phyloP scores from a whole-genome alignment of 768 basidiomycete species.

The Leccinum barrowsii region DNA sequence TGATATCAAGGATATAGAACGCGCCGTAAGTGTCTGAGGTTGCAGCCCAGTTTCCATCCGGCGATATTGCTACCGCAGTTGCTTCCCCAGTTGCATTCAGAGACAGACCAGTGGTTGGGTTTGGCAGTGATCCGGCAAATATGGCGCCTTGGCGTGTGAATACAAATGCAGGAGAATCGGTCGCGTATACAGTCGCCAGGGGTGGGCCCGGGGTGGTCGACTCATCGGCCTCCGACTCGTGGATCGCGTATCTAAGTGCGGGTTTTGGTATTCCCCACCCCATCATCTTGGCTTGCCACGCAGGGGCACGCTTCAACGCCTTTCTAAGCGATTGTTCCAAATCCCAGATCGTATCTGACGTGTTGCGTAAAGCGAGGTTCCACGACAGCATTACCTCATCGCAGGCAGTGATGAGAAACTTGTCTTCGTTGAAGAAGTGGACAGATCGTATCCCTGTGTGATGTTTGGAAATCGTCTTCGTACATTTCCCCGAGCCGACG shows the following conservation, averaged over 20 bases:
- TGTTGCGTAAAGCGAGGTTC: slow-evolving; percentile 4
- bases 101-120: neutral
- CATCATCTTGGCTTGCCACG: slow-evolving; percentile 2
- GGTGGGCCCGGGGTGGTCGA: neutral
- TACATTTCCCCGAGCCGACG: slow-evolving; percentile 12
- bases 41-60: slow-evolving; percentile 18
- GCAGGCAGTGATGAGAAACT: slow-evolving; percentile 5
- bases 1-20: slow-evolving; percentile 11
- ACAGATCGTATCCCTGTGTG: slow-evolving; percentile 10
- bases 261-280: slow-evolving; percentile 6
- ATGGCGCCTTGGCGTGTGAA: neutral
- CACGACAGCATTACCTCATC: slow-evolving; percentile 9
- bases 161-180: slow-evolving; percentile 2
- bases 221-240: neutral
- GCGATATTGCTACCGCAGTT: slow-evolving; percentile 13
- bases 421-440: slow-evolving; percentile 13
- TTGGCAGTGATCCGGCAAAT: neutral
- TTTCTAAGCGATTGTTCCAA: neutral
- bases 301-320: neutral
- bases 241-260: neutral
- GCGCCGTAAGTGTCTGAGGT: slow-evolving; percentile 1
- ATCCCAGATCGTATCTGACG: neutral
- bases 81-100: neutral
- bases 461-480: slow-evolving; percentile 12
- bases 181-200: neutral